Evolutionary conservation across 331 rosid genomes (phyloP), one percentile per base, ranked within the genome.

Genomic region (Arachis monticola): DNA sequence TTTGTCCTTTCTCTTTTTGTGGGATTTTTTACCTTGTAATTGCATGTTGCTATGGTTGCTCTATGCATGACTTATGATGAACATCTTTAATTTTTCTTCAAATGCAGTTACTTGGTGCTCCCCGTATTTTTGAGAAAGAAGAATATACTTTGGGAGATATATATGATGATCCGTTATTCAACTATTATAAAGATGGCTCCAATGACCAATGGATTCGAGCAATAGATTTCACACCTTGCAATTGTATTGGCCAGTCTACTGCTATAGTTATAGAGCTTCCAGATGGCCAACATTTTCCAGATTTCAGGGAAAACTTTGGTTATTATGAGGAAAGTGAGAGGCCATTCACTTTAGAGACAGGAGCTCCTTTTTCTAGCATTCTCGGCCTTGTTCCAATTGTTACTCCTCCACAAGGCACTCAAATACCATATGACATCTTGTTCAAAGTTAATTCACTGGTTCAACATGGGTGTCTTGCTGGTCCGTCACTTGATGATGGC

Each of bases 181-280:
- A 89, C 83, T 92, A 0, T 60, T 87, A 1, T 68, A 73, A 32
- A 69, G 87, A 90, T 32, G 13, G 8, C 31, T 75, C 75, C 42
- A 92, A 87, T 66, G 97, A 90, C 2, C 94, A 90, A 45, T 92
- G 96, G 92, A 78, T 87, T 67, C 80, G 96, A 52, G 76, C 92
- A 38, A 47, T 55, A 67, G 97, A 92, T 87, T 90, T 92, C 73
- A 85, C 97, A 70, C 77, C 85, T n/a, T 41, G 45, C 30, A 57
- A 58, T 69, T 51, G 78, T 57, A 84, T 92, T 69, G 96, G 96
- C 31, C 92, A 88, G 78, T 90, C 94, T 59, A 85, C 91, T 57
- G 78, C 88, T 64, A 6, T 90, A 57, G 88, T 90, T 81, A 75
- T 93, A 59, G 88, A 80, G 89, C 82, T 93, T 78, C 85, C 88